phyloP scores from a whole-genome alignment of 176 grass and related monocot genomes.

The Oryza punctata region DNA sequence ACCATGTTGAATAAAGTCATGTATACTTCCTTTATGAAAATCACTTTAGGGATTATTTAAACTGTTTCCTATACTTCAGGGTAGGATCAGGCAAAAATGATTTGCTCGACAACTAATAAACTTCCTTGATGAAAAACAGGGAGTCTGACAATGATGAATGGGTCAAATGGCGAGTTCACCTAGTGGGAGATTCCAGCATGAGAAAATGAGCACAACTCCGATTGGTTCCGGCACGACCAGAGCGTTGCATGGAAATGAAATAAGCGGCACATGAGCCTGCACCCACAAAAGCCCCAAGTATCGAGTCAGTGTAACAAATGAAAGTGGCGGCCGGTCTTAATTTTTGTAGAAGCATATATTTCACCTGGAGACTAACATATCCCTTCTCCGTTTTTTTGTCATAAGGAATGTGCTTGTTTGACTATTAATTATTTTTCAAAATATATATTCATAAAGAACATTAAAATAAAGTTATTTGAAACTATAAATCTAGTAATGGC shows the following conservation, averaged over 20 bases:
- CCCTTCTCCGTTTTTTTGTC: no score
- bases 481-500: no score
- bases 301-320: background rate
- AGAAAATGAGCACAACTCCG: conserved; percentile 77
- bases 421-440: no score
- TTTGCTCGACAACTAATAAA: no score
- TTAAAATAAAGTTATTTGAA: no score
- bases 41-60: no score
- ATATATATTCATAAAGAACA: no score
- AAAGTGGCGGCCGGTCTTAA: background rate
- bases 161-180: conserved; percentile 31
- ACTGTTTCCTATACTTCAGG: no score
- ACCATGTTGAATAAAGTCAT: no score
- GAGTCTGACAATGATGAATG: background rate
- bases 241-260: conserved; percentile 64
- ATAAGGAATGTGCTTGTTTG: no score
- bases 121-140: background rate
- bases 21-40: no score
- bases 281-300: background rate
- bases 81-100: no score
- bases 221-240: conserved; percentile 72
- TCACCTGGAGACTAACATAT: background rate
- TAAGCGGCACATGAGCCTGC: conserved; percentile 53
- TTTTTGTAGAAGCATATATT: background rate
- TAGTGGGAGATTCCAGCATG: conserved; percentile 86